phyloP scores from a whole-genome alignment of 1,284 basidiomycete genomes.

The Tilletia walkeri region DNA sequence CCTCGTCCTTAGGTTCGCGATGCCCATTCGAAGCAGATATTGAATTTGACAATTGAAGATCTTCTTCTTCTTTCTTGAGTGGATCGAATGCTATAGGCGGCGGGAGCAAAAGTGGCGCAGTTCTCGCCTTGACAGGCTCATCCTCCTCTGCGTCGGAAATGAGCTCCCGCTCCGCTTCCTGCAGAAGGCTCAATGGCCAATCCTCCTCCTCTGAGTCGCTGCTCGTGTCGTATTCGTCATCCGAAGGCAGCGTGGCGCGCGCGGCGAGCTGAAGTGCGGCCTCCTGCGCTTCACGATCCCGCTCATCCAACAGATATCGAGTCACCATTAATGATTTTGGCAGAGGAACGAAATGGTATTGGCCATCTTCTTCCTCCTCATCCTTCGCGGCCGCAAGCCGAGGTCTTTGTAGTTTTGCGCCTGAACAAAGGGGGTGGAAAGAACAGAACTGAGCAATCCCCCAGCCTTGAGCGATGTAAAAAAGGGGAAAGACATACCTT shows the following conservation, averaged over 20 bases:
- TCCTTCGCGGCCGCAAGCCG: constrained; percentile 1
- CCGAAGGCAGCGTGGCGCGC: neutral
- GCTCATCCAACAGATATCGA: neutral
- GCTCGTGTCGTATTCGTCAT: neutral
- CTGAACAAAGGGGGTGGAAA: neutral
- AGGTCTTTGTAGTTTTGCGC: neutral
- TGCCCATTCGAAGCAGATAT: neutral
- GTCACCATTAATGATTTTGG: neutral
- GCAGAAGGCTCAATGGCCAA: neutral
- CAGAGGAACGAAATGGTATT: constrained; percentile 5
- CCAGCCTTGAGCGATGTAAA: neutral
- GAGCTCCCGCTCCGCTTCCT: constrained; percentile 6
- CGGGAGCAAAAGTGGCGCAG: neutral
- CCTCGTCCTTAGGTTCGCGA: neutral
- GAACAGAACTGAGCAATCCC: neutral
- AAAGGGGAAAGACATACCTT: neutral
- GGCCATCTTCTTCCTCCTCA: neutral
- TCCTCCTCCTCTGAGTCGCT: neutral
- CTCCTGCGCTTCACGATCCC: constrained; percentile 3
- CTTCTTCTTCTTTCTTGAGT: neutral
- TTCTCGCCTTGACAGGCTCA: neutral
- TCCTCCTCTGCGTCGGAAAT: neutral
- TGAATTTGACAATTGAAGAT: too few relatives aligned
- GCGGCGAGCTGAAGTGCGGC: neutral
- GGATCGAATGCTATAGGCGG: neutral